phyloP scores from a whole-genome alignment of 768 basidiomycete genomes.

The Gloeostereum incarnatum region DNA sequence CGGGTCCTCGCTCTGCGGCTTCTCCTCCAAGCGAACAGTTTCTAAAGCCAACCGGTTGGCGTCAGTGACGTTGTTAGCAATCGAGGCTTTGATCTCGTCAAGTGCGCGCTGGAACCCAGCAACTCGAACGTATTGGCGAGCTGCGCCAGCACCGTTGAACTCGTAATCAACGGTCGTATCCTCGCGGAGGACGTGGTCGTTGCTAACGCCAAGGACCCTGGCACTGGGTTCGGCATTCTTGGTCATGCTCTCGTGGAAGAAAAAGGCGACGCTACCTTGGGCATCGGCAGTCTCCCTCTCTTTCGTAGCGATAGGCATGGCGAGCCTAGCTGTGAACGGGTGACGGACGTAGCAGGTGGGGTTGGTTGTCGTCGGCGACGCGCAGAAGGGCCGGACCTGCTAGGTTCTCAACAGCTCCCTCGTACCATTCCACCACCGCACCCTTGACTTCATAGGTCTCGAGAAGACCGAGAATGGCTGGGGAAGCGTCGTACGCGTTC shows the following conservation, averaged over 20 bases:
- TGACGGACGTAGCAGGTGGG: neutral
- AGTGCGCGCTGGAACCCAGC: conserved; percentile 15
- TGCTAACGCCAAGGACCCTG: conserved; percentile 17
- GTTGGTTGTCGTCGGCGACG: neutral
- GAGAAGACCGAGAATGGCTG: neutral
- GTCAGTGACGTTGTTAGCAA: conserved; percentile 7
- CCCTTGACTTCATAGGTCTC: neutral
- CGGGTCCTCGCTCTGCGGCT: conserved; percentile 13
- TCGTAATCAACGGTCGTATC: conserved; percentile 18
- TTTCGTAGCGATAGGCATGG: neutral
- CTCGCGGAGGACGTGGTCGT: conserved; percentile 18
- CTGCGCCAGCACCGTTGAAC: conserved; percentile 14
- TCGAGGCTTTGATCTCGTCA: conserved; percentile 14
- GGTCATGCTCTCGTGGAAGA: neutral
- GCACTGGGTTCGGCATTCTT: conserved; percentile 14
- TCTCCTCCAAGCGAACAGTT: conserved; percentile 14
- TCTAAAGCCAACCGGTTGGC: conserved; percentile 12
- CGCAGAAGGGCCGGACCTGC: neutral
- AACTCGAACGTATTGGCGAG: conserved; percentile 11
- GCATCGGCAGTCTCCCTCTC: neutral
- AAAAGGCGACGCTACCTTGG: neutral
- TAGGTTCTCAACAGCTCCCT: neutral
- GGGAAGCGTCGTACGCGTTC: neutral
- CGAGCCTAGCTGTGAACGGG: neutral
- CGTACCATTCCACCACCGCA: neutral